Evolutionary conservation across 768 basidiomycete species (phyloP).

Genomic region (Phylloporus scabripes): DNA sequence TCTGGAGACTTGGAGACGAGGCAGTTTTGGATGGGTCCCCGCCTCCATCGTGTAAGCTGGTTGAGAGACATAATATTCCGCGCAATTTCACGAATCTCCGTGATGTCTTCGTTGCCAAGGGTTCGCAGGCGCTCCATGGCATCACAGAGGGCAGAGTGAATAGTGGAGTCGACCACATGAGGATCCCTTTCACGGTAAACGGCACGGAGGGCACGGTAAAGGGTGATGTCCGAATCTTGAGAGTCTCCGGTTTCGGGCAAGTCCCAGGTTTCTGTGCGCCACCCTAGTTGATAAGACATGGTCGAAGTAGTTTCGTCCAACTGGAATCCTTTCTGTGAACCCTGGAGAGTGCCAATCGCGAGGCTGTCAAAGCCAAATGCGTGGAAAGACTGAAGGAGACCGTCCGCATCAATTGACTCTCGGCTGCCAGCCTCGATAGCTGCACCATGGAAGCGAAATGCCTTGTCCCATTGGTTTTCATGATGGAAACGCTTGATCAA

Average conservation of each 20-base stretch:
- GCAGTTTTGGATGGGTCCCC: conserved; percentile 21
- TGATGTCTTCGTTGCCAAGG: conserved; percentile 75
- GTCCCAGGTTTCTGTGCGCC: conserved; percentile 96
- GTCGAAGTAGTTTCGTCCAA: conserved; percentile 33
- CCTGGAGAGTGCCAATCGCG: conserved; percentile 65
- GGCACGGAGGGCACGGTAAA: conserved; percentile 78
- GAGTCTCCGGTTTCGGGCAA: conserved; percentile 57
- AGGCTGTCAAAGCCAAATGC: conserved; percentile 86
- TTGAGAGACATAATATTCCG: conserved; percentile 76
- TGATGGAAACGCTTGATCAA: conserved; percentile 86
- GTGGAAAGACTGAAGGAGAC: conserved; percentile 76
- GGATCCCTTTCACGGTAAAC: conserved; percentile 74
- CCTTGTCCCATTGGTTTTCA: conserved; percentile 88
- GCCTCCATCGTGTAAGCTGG: conserved; percentile 67
- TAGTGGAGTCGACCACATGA: conserved; percentile 39
- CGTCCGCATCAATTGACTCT: conserved; percentile 44
- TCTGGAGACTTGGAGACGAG: conserved; percentile 33
- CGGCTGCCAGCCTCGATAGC: conserved; percentile 57
- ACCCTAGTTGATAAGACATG: conserved; percentile 77
- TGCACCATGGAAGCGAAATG: conserved; percentile 87
- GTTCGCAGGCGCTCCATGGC: conserved; percentile 61
- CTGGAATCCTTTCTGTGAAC: conserved; percentile 31
- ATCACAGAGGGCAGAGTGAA: conserved; percentile 46
- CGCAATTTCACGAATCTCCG: conserved; percentile 62
- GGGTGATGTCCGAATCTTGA: conserved; percentile 45